Conservation (phyloP, 208 protist genomes). For the Acanthamoeba castellanii region DNA sequence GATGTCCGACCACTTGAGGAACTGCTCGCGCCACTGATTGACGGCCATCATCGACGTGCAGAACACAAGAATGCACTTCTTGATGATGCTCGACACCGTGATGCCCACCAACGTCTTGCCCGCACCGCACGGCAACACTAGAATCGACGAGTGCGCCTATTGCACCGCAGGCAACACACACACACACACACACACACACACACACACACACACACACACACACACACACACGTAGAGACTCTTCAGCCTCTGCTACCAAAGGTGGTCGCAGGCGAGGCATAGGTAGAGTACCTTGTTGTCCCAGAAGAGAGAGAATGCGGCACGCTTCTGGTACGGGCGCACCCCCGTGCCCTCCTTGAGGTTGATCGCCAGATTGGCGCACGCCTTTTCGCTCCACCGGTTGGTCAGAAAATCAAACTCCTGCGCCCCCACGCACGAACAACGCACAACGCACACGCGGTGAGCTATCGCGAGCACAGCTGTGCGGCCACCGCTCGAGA, state of each 20-base stretch:
- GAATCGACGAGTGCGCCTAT: slow-evolving; percentile 94
- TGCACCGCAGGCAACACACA: background rate
- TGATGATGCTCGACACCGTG: slow-evolving; percentile 97
- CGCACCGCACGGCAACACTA: slow-evolving; percentile 99
- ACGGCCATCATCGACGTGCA: slow-evolving; percentile 92
- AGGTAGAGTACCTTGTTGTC: slow-evolving; percentile 52
- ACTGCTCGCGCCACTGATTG: slow-evolving; percentile 98
- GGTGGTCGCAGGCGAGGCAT: background rate
- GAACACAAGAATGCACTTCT: slow-evolving; percentile 93
- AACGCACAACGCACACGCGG: background rate
- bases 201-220: no score
- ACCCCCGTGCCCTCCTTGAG: slow-evolving; percentile 90
- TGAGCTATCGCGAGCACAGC: background rate
- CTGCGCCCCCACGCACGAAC: background rate
- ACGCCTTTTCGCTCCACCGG: slow-evolving; percentile 52
- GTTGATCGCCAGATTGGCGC: slow-evolving; percentile 66
- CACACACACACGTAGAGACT: no score
- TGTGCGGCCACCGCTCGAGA: no score
- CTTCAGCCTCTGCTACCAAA: background rate
- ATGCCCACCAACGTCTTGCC: slow-evolving; percentile 99
- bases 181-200: no score
- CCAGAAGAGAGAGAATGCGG: slow-evolving; percentile 64
- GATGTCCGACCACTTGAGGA: slow-evolving; percentile 94
- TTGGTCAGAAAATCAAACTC: slow-evolving; percentile 69
- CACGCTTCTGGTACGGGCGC: slow-evolving; percentile 82